These are phyloP conservation scores for Ambrosia trifida DNA, from an alignment of 129 eudicot species.

Conservation along the genomic window DNA sequence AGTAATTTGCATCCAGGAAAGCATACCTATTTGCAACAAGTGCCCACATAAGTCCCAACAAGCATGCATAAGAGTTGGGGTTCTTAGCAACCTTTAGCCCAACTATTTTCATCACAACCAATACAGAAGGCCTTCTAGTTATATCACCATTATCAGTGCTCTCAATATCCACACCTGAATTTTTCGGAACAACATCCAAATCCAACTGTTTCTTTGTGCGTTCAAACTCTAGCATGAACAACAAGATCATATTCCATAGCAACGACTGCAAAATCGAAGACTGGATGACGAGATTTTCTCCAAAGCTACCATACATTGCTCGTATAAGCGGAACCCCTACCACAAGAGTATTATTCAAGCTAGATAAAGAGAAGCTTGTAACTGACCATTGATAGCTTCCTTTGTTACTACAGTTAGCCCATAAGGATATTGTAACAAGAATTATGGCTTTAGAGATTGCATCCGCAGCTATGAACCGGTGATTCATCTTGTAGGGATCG, in stretches of 20 bases:
- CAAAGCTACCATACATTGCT: conserved; percentile 53
- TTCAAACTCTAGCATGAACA: conserved; percentile 49
- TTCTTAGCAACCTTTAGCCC: conserved; percentile 50
- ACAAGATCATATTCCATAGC: conserved; percentile 40
- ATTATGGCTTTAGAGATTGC: conserved; percentile 42
- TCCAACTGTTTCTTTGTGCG: conserved; percentile 21
- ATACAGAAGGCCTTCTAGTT: conserved; percentile 33
- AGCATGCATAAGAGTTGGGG: conserved; percentile 67
- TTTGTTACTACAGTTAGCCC: conserved; percentile 42
- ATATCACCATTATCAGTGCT: neutral
- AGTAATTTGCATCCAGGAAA: neutral
- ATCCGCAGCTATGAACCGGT: conserved; percentile 46
- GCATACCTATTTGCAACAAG: conserved; percentile 55
- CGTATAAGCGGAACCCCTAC: conserved; percentile 58
- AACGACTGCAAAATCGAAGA: conserved; percentile 45
- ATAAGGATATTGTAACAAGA: conserved; percentile 32
- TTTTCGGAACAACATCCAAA: neutral
- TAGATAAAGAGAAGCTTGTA: conserved; percentile 48
- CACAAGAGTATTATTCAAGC: conserved; percentile 48
- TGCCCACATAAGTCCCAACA: conserved; percentile 64
- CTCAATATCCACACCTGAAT: conserved; percentile 32
- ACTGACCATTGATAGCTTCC: conserved; percentile 52
- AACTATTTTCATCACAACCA: conserved; percentile 49
- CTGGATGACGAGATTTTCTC: conserved; percentile 47
- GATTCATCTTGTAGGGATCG: conserved; percentile 52